Percentiles rank a stretch among this genome's conserved stretches.
phyloP scores from a whole-genome alignment of 2,329 filamentous ascomycete species.

The Xylariaceae sp. region DNA sequence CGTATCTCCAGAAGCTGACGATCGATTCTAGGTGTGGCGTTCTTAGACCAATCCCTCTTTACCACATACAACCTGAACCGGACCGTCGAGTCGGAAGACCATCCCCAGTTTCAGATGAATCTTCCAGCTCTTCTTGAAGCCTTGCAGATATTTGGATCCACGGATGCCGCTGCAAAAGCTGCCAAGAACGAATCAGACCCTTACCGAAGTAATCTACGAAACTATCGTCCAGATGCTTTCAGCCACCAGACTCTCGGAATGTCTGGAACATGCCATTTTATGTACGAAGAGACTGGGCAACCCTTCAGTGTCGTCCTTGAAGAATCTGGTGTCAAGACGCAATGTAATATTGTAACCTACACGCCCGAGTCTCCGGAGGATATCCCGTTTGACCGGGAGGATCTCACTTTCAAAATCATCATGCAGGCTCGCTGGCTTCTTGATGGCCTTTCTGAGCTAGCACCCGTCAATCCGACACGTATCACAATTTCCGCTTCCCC shows the following conservation, averaged over 20 bases:
- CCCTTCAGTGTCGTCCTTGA: constrained; percentile 82
- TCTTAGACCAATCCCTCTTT: constrained; percentile 86
- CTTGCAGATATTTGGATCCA: constrained; percentile 89
- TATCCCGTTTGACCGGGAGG: constrained; percentile 82
- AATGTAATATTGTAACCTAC: constrained; percentile 87
- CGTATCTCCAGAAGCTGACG: constrained; percentile 8
- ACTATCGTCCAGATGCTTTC: constrained; percentile 69
- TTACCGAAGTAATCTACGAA: constrained; percentile 58
- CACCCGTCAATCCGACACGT: constrained; percentile 65
- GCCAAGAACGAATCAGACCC: constrained; percentile 56
- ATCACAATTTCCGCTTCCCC: constrained; percentile 65
- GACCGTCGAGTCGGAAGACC: constrained; percentile 38
- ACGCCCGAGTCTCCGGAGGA: constrained; percentile 69
- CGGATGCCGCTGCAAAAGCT: constrained; percentile 58
- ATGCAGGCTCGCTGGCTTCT: constrained; percentile 75
- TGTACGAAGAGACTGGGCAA: constrained; percentile 69
- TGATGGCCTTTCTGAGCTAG: constrained; percentile 67
- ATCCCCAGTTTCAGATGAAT: constrained; percentile 80
- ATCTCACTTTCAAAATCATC: constrained; percentile 86
- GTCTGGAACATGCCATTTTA: constrained; percentile 78
- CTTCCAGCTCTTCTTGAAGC: constrained; percentile 86
- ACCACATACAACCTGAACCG: constrained; percentile 73
- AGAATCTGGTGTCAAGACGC: constrained; percentile 82
- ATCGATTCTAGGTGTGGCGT: constrained; percentile 58
- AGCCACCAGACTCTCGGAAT: constrained; percentile 78